Percentiles rank a stretch among this genome's conserved stretches.
These are phyloP conservation scores for Graphilbum sp. DNA, from an alignment of 2,329 filamentous ascomycete species.

Conservation along the genomic window DNA sequence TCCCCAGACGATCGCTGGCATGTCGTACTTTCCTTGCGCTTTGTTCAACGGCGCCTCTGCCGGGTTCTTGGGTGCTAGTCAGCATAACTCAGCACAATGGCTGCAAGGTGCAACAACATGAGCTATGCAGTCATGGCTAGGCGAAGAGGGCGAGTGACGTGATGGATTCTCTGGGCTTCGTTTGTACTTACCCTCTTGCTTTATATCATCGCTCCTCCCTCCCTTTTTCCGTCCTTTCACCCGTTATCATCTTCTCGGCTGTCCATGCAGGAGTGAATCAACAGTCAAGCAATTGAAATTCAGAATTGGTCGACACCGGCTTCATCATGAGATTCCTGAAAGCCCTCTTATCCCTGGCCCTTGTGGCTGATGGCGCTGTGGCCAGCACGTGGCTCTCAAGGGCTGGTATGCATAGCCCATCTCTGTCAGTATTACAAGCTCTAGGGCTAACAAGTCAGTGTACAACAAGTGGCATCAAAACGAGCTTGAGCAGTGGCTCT, in stretches of 20 bases:
- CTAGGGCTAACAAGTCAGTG: slow-evolving; percentile 31
- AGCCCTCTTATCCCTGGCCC: slow-evolving; percentile 51
- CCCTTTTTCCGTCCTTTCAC: background rate
- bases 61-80: background rate
- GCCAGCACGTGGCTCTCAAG: slow-evolving; percentile 78
- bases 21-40: no score
- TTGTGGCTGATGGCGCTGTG: slow-evolving; percentile 54
- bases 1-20: no score
- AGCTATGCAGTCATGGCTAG: no score
- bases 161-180: no score
- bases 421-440: background rate
- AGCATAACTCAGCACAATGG: no score
- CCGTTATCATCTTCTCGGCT: background rate
- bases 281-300: no score
- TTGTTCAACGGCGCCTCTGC: background rate
- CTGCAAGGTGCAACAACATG: no score
- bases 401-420: slow-evolving; percentile 56
- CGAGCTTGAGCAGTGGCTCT: slow-evolving; percentile 92
- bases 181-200: no score
- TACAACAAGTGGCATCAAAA: slow-evolving; percentile 99
- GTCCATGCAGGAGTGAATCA: background rate
- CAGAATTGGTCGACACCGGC: no score
- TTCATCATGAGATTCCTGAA: slow-evolving; percentile 58
- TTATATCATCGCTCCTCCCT: no score
- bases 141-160: no score